Conservation (phyloP, 176 grass and related monocot species). For the Aegilops longissima region DNA sequence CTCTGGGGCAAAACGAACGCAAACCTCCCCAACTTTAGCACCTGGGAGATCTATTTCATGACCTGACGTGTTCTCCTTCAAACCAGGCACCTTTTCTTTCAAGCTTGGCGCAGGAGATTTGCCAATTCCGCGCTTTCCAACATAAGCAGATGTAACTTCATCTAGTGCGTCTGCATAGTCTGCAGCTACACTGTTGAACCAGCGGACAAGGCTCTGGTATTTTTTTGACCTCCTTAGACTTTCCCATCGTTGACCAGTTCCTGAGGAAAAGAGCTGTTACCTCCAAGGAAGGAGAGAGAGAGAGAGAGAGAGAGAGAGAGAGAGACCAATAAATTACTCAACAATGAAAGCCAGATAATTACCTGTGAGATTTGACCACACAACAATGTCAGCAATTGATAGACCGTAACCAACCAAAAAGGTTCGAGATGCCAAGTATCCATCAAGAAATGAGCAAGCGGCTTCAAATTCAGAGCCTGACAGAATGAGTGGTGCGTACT, state of each 20-base stretch:
- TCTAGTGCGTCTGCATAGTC: constrained; percentile 53
- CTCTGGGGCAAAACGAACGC: constrained; percentile 86
- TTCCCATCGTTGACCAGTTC: constrained; percentile 89
- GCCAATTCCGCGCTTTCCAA: constrained; percentile 83
- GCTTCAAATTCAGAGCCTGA: constrained; percentile 78
- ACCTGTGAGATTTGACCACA: constrained; percentile 90
- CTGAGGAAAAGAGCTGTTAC: constrained; percentile 32
- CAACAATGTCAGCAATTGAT: constrained; percentile 70
- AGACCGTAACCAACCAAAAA: constrained; percentile 77
- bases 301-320: neutral
- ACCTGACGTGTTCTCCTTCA: constrained; percentile 35
- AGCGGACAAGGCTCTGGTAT: constrained; percentile 78
- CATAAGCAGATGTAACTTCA: constrained; percentile 69
- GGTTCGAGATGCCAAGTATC: constrained; percentile 52
- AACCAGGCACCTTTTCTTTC: constrained; percentile 44
- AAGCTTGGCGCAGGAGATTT: constrained; percentile 69
- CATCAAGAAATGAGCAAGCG: constrained; percentile 66
- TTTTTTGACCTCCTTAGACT: constrained; percentile 83
- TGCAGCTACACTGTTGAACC: constrained; percentile 66
- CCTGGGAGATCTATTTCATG: constrained; percentile 87
- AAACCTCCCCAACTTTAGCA: constrained; percentile 80
- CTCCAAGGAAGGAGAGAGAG: neutral
- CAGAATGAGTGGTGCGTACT: constrained; percentile 58
- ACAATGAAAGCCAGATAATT: constrained; percentile 22
- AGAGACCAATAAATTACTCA: neutral